Conservation (phyloP, 257 asterid genomes). For the Avicennia marina region DNA sequence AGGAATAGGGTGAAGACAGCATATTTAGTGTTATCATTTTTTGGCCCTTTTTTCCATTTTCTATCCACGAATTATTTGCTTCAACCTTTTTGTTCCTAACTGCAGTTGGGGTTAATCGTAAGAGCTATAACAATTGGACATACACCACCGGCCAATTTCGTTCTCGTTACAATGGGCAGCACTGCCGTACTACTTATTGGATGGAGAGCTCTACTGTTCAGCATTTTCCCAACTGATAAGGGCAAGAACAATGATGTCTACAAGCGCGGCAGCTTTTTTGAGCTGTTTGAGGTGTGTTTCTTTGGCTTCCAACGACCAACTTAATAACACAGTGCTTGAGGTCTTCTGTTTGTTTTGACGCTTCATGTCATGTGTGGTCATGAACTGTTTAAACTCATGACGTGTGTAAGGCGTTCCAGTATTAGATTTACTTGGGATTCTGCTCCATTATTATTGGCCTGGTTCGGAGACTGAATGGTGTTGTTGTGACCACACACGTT, state of each 20-base stretch:
- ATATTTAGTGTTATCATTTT: no score
- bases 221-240: constrained; percentile 39
- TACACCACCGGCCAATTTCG: constrained; percentile 60
- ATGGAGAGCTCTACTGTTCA: constrained; percentile 68
- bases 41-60: no score
- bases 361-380: no score
- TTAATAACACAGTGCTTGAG: not conserved
- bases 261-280: constrained; percentile 74
- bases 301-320: not conserved
- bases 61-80: not conserved
- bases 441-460: no score
- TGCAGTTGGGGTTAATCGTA: constrained; percentile 74
- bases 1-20: no score
- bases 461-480: no score
- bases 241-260: constrained; percentile 55
- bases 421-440: no score
- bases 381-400: no score
- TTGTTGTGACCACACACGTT: no score
- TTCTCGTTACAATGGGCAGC: constrained; percentile 84
- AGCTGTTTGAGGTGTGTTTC: constrained; percentile 9
- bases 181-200: constrained; percentile 78
- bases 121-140: constrained; percentile 62
- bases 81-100: not conserved
- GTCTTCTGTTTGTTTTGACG: not conserved
- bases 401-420: no score